Evolutionary conservation across 176 grass and related monocot genomes (phyloP).

Genomic region (Calamus simplicifolius): DNA sequence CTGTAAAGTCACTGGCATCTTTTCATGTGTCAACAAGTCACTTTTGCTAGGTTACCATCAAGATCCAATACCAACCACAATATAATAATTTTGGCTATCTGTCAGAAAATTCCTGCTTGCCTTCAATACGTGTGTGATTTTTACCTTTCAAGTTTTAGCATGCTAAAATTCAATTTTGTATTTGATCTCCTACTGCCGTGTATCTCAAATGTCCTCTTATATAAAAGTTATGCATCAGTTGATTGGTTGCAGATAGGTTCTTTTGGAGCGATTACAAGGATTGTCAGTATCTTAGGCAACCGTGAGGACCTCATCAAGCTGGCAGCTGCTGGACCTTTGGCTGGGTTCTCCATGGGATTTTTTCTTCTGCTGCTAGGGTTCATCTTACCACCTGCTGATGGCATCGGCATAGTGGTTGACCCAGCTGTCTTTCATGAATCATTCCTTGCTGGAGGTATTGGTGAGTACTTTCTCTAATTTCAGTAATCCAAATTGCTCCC

Average conservation of each 20-base stretch:
- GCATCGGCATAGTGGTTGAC: constrained; percentile 67
- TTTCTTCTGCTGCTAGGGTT: constrained; percentile 81
- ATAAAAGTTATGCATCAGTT: not conserved
- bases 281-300: constrained; percentile 74
- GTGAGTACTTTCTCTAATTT: constrained; percentile 29
- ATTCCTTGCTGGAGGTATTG: constrained; percentile 84
- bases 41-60: too few species aligned
- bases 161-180: not conserved
- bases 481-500: too few species aligned
- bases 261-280: constrained; percentile 91
- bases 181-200: not conserved
- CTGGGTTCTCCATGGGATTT: constrained; percentile 70
- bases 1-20: too few species aligned
- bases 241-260: constrained; percentile 76
- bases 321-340: constrained; percentile 73
- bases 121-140: too few species aligned
- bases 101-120: not conserved
- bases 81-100: too few species aligned
- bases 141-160: too few species aligned
- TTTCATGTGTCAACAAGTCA: too few species aligned
- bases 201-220: not conserved
- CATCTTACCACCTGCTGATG: constrained; percentile 64
- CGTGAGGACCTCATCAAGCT: constrained; percentile 78
- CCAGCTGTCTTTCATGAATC: constrained; percentile 87
- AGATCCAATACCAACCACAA: too few species aligned